Evolutionary conservation across 1,139 yeast genomes (phyloP), one percentile per base, ranked within the genome.

Genomic region (Geotrichum cucujoidarum): DNA sequence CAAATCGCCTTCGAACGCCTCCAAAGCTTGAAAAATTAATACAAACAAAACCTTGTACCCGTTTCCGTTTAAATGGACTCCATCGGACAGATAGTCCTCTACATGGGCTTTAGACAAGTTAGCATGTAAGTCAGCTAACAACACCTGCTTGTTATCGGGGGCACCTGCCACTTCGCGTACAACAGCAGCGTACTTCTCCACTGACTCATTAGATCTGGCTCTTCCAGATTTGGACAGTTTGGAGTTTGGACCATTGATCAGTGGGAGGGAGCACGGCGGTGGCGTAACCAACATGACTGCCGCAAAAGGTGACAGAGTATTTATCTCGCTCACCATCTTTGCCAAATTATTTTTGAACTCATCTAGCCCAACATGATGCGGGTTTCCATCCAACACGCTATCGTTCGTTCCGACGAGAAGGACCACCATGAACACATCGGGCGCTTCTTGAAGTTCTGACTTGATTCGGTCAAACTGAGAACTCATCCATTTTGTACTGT

Each of bases 331-430:
- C 13, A 51, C 30, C 7, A 45, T 18, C 2, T 35, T 22, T 10
- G 11, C 20, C 13, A 53, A 24, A 21, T 43, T 50, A 10, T 29
- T 22, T 24, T 40, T 32, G 29, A 39, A 52, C 18, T 43, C 45
- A 4, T 38, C 34, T 14, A 46, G 34, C 13, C 41, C 47, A 35
- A 53, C 55, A 40, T 53, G 53, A 30, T 53, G 56, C 1, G 52
- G 51, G 39, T 52, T 52, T n/a, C 56, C 56, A n/a, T 50, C 48
- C 11, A 52, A 41, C 8, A 53, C 49, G 10, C 51, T 48, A 25
- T 53, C 56, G 24, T 53, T 53, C 14, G 56, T 50, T 1, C 55
- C 55, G 2, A 53, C 33, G 24, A 50, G 38, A 14, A 53, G 14
- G 17, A 53, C 25, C 7, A 45, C 40, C 34, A 51, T 41, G 5